Conservation (phyloP, 2,329 filamentous ascomycete species). For the Phaeosphaeriaceae sp. region DNA sequence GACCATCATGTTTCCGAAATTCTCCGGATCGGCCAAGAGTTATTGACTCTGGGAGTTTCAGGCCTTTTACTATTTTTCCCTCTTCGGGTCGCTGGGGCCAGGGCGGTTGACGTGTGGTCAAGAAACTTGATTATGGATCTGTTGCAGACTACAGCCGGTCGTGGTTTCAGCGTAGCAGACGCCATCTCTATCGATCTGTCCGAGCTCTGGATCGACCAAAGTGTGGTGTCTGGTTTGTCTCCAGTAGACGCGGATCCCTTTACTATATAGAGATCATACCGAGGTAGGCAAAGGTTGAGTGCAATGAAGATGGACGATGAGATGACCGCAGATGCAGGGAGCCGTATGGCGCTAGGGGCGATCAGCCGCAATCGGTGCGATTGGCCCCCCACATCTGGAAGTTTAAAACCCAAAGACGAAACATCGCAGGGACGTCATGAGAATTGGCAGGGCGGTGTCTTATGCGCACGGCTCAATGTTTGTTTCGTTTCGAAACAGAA, state of each 20-base stretch:
- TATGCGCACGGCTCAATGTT: not conserved
- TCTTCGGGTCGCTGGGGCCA: conserved; percentile 34
- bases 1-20: conserved; percentile 27
- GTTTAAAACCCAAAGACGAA: not conserved
- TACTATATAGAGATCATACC: too few species aligned
- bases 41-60: conserved; percentile 24
- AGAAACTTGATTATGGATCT: conserved; percentile 18
- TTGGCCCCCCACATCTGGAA: not conserved
- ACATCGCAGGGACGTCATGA: not conserved
- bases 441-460: not conserved
- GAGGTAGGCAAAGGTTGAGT: not conserved
- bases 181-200: conserved; percentile 20
- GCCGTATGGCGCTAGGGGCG: not conserved
- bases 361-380: not conserved
- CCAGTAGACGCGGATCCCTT: too few species aligned
- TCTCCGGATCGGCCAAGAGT: conserved; percentile 19
- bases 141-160: conserved; percentile 11
- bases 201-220: conserved; percentile 18
- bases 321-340: not conserved
- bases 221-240: not conserved
- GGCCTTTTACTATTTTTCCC: conserved; percentile 36
- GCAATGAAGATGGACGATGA: not conserved
- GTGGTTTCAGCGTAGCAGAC: conserved; percentile 28
- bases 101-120: conserved; percentile 12
- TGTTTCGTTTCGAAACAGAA: not conserved